Base-by-base conservation (phyloP, 2,329 filamentous ascomycete genomes). In the Exophiala lecanii-corni region DNA sequence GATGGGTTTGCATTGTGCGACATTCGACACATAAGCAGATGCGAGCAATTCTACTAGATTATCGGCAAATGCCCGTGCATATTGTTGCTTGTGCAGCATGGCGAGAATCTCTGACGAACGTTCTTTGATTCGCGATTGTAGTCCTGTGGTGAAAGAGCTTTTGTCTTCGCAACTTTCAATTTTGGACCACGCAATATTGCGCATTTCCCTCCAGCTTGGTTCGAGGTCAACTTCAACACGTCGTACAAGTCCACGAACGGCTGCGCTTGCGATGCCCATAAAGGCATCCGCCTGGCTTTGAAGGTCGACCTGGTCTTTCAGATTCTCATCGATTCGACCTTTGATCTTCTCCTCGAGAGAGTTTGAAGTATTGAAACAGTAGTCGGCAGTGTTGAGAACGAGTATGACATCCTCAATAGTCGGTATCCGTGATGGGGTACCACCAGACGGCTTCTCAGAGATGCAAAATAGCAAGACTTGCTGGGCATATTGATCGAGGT, bases 271-370 rank as follows among this genome's bases (percentile, higher is more conserved):
- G 26, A 98, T 91, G 2, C 89, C 89, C 71, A 98, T 84, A 65
- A 97, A 98, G 0, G 88, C 82, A 65, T 98, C 92, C 0, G 89
- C 88, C 63, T 97, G 92, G 17, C 84, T 91, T 41, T 94, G 89
- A 15, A 98, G 69, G 62, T 97, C 91, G 5, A 98, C 84, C 50
- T 79, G 81, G 20, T 79, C 68, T 12, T 79, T 79, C 25, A 94
- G 71, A 2, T 89, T 85, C 34, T 78, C 73, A 52, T 97, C 92
- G 50, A 98, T 89, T 7, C 89, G 81, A 56, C 86, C 84, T 66
- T 88, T 91, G 64, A 98, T 89, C 63, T 86, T 95, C 57, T 97
- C 89, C 62, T 97, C 91, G 1, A 98, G 74, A 60, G 97, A 91
- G 36, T 82, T 89, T 36, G 89, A 92, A 20, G 94, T 97, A 18